phyloP scores from a whole-genome alignment of 1,284 basidiomycete species.

The Sporisorium scitamineum region DNA sequence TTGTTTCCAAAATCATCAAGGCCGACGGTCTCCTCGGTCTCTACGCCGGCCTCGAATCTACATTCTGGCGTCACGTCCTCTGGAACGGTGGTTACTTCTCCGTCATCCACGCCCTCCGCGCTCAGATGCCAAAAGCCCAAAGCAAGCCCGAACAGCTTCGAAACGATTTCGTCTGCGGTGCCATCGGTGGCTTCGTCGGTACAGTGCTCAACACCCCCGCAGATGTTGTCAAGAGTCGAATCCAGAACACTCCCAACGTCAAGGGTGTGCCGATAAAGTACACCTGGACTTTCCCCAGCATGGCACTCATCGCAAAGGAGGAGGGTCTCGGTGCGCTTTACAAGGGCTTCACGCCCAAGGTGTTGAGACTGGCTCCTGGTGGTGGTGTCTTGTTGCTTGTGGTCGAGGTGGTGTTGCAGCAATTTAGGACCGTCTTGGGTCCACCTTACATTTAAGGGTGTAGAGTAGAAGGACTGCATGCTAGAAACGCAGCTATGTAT shows the following conservation, averaged over 20 bases:
- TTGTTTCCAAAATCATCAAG: slow-evolving; percentile 88
- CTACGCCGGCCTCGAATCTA: slow-evolving; percentile 72
- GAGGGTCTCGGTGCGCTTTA: slow-evolving; percentile 91
- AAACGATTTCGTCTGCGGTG: slow-evolving; percentile 93
- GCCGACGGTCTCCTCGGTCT: slow-evolving; percentile 88
- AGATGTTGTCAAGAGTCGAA: slow-evolving; percentile 94
- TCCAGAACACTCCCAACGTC: slow-evolving; percentile 77
- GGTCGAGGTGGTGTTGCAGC: slow-evolving; percentile 61
- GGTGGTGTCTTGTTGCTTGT: slow-evolving; percentile 89
- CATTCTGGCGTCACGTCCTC: slow-evolving; percentile 60
- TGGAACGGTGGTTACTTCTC: slow-evolving; percentile 76
- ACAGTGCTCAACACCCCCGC: slow-evolving; percentile 82
- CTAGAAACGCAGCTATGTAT: too few relatives aligned
- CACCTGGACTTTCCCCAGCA: slow-evolving; percentile 81
- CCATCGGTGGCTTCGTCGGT: slow-evolving; percentile 90
- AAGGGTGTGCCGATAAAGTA: slow-evolving; percentile 76
- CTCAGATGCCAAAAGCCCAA: slow-evolving; percentile 81
- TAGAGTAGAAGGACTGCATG: background rate
- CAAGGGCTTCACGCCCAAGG: slow-evolving; percentile 82
- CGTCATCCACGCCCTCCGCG: slow-evolving; percentile 85
- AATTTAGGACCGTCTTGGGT: slow-evolving; percentile 57
- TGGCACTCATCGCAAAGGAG: slow-evolving; percentile 84
- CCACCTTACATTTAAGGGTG: slow-evolving; percentile 60
- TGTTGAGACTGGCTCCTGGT: slow-evolving; percentile 86
- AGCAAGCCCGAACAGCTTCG: slow-evolving; percentile 77